These are phyloP conservation scores for Penicillium hordei DNA, from an alignment of 2,329 filamentous ascomycete genomes.

Conservation along the genomic window DNA sequence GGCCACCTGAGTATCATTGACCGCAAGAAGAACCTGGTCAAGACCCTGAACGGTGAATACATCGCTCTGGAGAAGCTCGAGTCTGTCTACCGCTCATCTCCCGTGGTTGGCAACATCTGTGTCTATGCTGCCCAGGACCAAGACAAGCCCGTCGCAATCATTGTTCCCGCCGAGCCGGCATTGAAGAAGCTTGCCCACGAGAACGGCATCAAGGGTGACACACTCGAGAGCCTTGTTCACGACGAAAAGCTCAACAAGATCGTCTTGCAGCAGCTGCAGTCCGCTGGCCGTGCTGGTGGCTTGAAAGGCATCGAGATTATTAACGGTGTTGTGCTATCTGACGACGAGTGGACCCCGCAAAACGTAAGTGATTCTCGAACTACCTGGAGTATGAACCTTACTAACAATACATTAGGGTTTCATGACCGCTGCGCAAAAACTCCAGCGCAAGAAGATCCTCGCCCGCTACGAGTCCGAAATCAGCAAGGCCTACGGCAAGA, in stretches of 20 bases:
- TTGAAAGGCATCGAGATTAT: conserved; percentile 45
- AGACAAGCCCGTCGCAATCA: conserved; percentile 77
- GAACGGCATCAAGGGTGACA: conserved; percentile 63
- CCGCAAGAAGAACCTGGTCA: conserved; percentile 97
- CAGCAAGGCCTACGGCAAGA: conserved; percentile 58
- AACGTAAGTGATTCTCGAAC: conserved; percentile 33
- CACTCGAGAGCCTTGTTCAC: conserved; percentile 65
- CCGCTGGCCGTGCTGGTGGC: conserved; percentile 36
- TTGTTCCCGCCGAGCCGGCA: conserved; percentile 61
- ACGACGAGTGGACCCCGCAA: conserved; percentile 49
- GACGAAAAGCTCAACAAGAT: conserved; percentile 44
- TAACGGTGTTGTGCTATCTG: conserved; percentile 45
- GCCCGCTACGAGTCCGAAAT: conserved; percentile 63
- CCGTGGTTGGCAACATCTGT: conserved; percentile 83
- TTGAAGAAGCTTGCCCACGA: conserved; percentile 57
- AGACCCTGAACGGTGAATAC: conserved; percentile 93
- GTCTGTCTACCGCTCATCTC: conserved; percentile 77
- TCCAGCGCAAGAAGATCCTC: conserved; percentile 68
- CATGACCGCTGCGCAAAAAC: conserved; percentile 69
- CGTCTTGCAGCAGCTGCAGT: conserved; percentile 44
- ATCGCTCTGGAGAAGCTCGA: conserved; percentile 96
- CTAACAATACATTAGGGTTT: conserved; percentile 52
- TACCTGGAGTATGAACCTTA: not conserved
- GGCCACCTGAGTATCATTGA: conserved; percentile 88
- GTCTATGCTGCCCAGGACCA: conserved; percentile 75